Percentiles rank a stretch among this genome's conserved stretches.
Conservation (phyloP, 2,329 filamentous ascomycete species). For the Rhytidhysteron rufulum region DNA sequence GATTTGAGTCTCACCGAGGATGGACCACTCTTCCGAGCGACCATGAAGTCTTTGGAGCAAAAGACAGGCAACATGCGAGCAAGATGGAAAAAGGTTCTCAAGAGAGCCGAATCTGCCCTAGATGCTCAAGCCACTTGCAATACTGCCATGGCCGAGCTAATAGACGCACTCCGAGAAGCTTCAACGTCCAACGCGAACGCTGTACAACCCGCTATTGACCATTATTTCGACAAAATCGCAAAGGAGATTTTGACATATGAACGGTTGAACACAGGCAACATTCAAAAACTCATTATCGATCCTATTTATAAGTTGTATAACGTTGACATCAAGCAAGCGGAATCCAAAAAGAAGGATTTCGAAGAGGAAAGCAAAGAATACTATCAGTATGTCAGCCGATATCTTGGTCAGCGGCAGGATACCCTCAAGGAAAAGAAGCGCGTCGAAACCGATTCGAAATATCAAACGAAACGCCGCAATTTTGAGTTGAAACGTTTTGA, state of each 20-base stretch:
- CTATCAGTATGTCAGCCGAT: constrained; percentile 90
- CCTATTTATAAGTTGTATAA: constrained; percentile 89
- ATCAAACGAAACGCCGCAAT: constrained; percentile 86
- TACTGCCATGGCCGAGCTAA: constrained; percentile 75
- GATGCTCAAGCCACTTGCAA: constrained; percentile 78
- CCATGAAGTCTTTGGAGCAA: constrained; percentile 92
- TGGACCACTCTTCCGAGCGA: constrained; percentile 91
- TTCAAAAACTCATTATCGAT: constrained; percentile 93
- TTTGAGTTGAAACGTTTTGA: constrained; percentile 98
- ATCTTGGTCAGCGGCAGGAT: constrained; percentile 93
- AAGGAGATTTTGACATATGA: constrained; percentile 87
- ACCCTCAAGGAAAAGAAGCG: constrained; percentile 97
- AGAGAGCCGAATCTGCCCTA: constrained; percentile 86
- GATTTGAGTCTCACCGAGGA: constrained; percentile 80
- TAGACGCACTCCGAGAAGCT: constrained; percentile 81
- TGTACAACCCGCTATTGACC: constrained; percentile 92
- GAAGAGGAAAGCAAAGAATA: constrained; percentile 99
- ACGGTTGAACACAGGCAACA: constrained; percentile 73
- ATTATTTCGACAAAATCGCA: constrained; percentile 97
- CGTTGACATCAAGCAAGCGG: constrained; percentile 95
- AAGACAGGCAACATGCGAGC: constrained; percentile 92
- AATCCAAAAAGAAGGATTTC: constrained; percentile 94
- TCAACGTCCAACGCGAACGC: constrained; percentile 90
- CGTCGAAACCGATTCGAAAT: constrained; percentile 91
- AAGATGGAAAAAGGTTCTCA: constrained; percentile 94